These are phyloP conservation scores for Lantana camara DNA, from an alignment of 257 asterid species.

Conservation along the genomic window DNA sequence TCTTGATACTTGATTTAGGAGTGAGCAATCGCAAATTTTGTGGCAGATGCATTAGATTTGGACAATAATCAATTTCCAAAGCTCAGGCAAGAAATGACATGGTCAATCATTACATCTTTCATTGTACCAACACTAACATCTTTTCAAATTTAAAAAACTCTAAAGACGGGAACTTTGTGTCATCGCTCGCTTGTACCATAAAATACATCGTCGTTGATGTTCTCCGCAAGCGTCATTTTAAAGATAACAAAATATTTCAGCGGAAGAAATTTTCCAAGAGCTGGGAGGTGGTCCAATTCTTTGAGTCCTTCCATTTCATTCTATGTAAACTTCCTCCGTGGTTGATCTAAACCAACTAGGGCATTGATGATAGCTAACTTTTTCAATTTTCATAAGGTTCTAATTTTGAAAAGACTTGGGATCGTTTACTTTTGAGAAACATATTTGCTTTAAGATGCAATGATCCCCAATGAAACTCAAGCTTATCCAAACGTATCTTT, in stretches of 20 bases:
- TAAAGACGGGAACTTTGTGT: background rate
- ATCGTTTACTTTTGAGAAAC: slow-evolving; percentile 5
- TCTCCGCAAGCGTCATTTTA: background rate
- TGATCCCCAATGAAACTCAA: slow-evolving; percentile 19
- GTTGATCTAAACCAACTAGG: too few relatives aligned
- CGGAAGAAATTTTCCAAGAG: slow-evolving; percentile 7
- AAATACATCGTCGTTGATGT: background rate
- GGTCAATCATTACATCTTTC: background rate
- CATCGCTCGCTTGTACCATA: slow-evolving; percentile 4
- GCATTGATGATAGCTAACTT: background rate
- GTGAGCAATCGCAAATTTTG: too few relatives aligned
- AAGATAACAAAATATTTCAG: background rate
- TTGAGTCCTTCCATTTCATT: slow-evolving; percentile 5
- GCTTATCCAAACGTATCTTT: slow-evolving; percentile 15
- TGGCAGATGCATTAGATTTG: background rate
- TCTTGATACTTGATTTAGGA: too few relatives aligned
- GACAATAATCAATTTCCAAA: slow-evolving; percentile 4
- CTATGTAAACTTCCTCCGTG: slow-evolving; percentile 2
- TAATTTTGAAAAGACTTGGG: background rate
- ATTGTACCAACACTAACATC: background rate
- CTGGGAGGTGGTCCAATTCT: background rate
- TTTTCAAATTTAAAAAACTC: background rate
- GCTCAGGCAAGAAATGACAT: background rate
- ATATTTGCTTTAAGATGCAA: too few relatives aligned
- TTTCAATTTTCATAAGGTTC: slow-evolving; percentile 23